Evolutionary conservation across 805 yeast genomes (phyloP).

Genomic region (Grigorovia transvaalensis): DNA sequence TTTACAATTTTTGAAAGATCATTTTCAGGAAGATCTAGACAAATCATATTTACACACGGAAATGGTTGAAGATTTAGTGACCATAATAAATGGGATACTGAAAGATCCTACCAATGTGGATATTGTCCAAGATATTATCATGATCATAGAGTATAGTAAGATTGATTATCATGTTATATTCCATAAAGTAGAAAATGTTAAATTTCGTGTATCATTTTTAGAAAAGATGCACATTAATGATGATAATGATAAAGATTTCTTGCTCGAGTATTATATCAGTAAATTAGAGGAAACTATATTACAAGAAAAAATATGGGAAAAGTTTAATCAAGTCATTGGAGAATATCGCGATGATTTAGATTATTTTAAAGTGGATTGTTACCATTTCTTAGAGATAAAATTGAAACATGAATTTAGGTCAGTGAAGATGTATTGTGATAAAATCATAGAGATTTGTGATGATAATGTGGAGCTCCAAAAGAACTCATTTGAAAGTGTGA

Average conservation of each 20-base stretch:
- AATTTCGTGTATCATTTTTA: conserved; percentile 16
- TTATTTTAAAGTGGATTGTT: conserved; percentile 17
- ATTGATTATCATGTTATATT: conserved; percentile 11
- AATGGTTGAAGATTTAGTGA: conserved; percentile 11
- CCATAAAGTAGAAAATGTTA: conserved; percentile 5
- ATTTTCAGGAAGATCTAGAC: conserved; percentile 5
- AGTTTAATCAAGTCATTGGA: conserved; percentile 7
- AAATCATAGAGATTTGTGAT: conserved; percentile 1
- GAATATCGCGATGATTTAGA: conserved; percentile 18
- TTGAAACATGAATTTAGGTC: conserved; percentile 7
- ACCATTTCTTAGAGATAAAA: conserved; percentile 13
- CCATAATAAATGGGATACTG: conserved; percentile 4
- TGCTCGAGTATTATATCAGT: conserved; percentile 18
- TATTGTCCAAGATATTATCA: conserved; percentile 1
- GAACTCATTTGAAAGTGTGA: conserved; percentile 4
- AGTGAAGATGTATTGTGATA: conserved; percentile 7
- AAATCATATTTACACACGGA: conserved; percentile 7
- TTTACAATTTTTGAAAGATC: conserved; percentile 7
- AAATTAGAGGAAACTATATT: conserved; percentile 14
- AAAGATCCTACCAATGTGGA: neutral
- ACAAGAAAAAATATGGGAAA: conserved; percentile 11
- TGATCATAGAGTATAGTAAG: conserved; percentile 2
- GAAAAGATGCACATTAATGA: conserved; percentile 17
- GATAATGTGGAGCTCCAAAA: neutral
- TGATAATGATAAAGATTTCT: conserved; percentile 16